Evolutionary conservation across 371 early-diverging fungal species (phyloP).

Genomic region (Rhizopus arrhizus): DNA sequence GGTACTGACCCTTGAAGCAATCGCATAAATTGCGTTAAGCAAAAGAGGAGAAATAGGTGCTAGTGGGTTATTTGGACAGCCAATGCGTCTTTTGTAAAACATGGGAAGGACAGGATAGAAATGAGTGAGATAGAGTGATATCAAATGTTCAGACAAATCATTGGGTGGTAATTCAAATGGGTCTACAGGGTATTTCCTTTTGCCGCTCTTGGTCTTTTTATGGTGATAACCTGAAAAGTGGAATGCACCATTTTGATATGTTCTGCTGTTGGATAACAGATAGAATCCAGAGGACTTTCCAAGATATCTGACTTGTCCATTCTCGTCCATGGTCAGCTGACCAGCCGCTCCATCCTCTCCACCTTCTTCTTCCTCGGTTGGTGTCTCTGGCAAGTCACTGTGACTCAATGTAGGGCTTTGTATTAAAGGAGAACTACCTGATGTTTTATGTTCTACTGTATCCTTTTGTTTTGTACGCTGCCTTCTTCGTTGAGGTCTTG

Average conservation of each 20-base stretch:
- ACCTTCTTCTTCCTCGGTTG: constrained; percentile 24
- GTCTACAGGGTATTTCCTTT: constrained; percentile 15
- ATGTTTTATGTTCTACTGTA: not conserved
- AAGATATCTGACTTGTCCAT: constrained; percentile 47
- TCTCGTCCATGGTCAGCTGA: constrained; percentile 51
- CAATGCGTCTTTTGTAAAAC: constrained; percentile 45
- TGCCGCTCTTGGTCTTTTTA: constrained; percentile 3
- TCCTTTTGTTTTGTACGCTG: constrained; percentile 1
- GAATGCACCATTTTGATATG: constrained; percentile 51
- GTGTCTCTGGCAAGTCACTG: constrained; percentile 4
- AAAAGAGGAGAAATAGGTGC: constrained; percentile 45
- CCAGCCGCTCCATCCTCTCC: constrained; percentile 42
- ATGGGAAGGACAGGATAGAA: constrained; percentile 59
- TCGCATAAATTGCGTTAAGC: constrained; percentile 53
- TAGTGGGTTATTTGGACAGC: constrained; percentile 10
- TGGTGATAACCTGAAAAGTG: constrained; percentile 33
- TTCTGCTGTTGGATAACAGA: constrained; percentile 45
- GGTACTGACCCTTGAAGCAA: constrained; percentile 51
- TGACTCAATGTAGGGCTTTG: constrained; percentile 18
- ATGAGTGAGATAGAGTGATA: constrained; percentile 57
- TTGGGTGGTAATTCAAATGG: constrained; percentile 49
- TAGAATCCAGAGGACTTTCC: constrained; percentile 55
- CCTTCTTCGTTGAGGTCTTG: constrained; percentile 40
- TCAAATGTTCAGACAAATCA: constrained; percentile 57
- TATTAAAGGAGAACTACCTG: constrained; percentile 11